phyloP scores from a whole-genome alignment of 345 rosid species.

The Bretschneidera sinensis region DNA sequence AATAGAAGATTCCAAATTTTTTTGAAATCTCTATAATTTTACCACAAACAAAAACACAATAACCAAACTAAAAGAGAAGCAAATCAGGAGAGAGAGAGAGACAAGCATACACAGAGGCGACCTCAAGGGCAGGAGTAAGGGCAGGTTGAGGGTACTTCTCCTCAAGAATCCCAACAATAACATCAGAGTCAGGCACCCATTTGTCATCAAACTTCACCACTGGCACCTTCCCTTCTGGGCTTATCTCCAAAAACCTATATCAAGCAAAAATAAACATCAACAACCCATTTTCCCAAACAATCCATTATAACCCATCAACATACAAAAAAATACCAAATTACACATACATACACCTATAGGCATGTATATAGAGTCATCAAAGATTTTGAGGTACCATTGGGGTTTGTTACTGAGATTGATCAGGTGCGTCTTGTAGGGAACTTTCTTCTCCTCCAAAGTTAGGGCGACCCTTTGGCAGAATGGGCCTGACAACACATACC shows the following conservation, averaged over 20 bases:
- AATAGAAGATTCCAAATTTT: background rate
- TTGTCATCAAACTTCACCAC: slow-evolving; percentile 65
- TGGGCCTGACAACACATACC: slow-evolving; percentile 47
- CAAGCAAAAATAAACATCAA: slow-evolving; percentile 5
- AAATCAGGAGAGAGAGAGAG: background rate
- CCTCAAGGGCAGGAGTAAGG: slow-evolving; percentile 54
- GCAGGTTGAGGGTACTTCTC: slow-evolving; percentile 81
- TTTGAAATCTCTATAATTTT: no score
- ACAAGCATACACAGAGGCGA: slow-evolving; percentile 56
- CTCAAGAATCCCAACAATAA: slow-evolving; percentile 69
- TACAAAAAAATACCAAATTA: background rate
- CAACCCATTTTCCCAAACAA: slow-evolving; percentile 12
- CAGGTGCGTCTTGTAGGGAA: slow-evolving; percentile 53
- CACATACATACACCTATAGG: background rate
- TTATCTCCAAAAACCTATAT: slow-evolving; percentile 71
- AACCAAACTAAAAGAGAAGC: background rate
- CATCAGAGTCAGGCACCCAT: slow-evolving; percentile 88
- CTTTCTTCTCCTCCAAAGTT: slow-evolving; percentile 84
- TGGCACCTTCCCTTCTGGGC: slow-evolving; percentile 83
- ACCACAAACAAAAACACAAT: background rate
- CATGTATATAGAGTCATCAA: background rate
- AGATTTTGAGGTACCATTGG: slow-evolving; percentile 46
- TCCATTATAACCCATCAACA: background rate
- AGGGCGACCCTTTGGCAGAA: slow-evolving; percentile 61
- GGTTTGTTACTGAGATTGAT: slow-evolving; percentile 65